A percentile compares a stretch with the other conserved stretches of the same genome.
Conservation (phyloP, 768 basidiomycete genomes). For the Candolleomyces eurysporus region DNA sequence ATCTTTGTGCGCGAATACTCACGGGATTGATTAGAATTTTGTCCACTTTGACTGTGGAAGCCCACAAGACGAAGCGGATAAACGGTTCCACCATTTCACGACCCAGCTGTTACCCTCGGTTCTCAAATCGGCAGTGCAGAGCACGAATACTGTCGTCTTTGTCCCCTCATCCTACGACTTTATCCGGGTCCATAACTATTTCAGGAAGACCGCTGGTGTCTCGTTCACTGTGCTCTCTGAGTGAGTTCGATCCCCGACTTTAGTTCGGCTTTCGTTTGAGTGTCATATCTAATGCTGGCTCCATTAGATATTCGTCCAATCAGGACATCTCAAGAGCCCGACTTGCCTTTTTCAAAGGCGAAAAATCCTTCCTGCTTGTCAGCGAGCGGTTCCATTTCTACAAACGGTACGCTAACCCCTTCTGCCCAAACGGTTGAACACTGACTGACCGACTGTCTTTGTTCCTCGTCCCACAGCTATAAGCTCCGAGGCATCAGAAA, state of each 20-base stretch:
- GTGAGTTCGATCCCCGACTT: constrained; percentile 38
- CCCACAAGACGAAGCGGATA: constrained; percentile 79
- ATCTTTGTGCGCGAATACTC: background rate
- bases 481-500: constrained; percentile 92
- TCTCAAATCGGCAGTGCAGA: constrained; percentile 91
- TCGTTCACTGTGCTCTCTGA: constrained; percentile 88
- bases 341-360: constrained; percentile 87
- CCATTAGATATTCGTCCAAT: constrained; percentile 80
- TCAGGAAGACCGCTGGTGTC: constrained; percentile 69
- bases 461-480: constrained; percentile 51
- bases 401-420: constrained; percentile 52
- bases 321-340: constrained; percentile 93
- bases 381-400: constrained; percentile 99
- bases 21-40: constrained; percentile 50
- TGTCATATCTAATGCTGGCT: background rate
- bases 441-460: background rate
- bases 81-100: constrained; percentile 84
- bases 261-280: too few relatives aligned
- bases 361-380: constrained; percentile 82
- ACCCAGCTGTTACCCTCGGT: constrained; percentile 80
- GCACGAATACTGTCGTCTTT: constrained; percentile 83
- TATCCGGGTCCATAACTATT: constrained; percentile 84
- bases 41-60: constrained; percentile 68
- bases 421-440: background rate
- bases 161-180: constrained; percentile 97